A percentile compares a stretch with the other conserved stretches of the same genome.
Evolutionary conservation across 73 alveolate genomes (phyloP).

Genomic region (Uronychia binucleata): DNA sequence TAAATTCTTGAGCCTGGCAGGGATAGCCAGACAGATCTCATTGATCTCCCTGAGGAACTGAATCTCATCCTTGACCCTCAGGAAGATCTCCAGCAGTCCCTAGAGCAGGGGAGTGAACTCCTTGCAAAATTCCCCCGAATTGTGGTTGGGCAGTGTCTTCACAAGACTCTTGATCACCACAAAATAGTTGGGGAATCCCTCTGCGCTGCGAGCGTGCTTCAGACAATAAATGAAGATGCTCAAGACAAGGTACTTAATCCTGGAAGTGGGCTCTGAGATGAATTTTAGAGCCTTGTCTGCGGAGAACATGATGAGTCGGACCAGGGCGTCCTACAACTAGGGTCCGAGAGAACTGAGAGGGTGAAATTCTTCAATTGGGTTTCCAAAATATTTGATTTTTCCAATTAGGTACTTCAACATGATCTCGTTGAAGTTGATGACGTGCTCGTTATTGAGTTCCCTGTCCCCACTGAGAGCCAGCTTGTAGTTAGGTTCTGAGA

Average conservation of each 20-base stretch:
- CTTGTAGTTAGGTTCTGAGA: constrained; percentile 6
- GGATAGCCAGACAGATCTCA: constrained; percentile 52
- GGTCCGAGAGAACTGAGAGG: constrained; percentile 8
- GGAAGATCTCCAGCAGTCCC: constrained; percentile 48
- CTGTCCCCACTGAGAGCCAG: not conserved
- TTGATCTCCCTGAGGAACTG: constrained; percentile 43
- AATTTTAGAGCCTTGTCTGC: constrained; percentile 33
- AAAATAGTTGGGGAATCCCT: constrained; percentile 37
- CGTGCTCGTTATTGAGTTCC: constrained; percentile 24
- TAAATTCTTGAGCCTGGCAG: constrained; percentile 48
- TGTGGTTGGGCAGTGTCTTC: constrained; percentile 9
- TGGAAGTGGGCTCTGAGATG: constrained; percentile 8
- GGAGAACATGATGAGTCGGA: constrained; percentile 5
- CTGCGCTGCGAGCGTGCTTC: constrained; percentile 14
- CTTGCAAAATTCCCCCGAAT: constrained; percentile 28
- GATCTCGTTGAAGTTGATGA: constrained; percentile 21
- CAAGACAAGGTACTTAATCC: constrained; percentile 40
- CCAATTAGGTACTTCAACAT: constrained; percentile 9
- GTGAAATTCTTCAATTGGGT: constrained; percentile 21
- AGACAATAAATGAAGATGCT: constrained; percentile 34
- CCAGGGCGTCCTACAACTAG: constrained; percentile 26
- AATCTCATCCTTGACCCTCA: constrained; percentile 47
- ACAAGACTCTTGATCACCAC: constrained; percentile 27
- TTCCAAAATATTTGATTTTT: constrained; percentile 28
- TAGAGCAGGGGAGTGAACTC: constrained; percentile 45